Conservation (phyloP, 2,329 filamentous ascomycete species). For the Cladosporium oxysporum region DNA sequence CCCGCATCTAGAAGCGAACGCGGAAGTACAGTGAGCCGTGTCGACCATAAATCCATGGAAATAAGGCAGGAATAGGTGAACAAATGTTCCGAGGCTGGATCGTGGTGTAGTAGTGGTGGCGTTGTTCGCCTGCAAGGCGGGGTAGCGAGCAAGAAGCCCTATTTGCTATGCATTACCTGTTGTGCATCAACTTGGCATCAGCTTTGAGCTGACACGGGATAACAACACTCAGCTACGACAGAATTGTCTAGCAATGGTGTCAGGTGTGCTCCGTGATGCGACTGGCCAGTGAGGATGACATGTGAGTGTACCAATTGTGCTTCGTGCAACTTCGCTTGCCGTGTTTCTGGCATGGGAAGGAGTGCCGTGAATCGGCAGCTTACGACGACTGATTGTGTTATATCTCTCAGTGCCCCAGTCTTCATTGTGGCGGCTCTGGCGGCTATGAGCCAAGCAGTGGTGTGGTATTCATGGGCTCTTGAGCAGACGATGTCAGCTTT, state of each 20-base stretch:
- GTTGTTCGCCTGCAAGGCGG: not conserved
- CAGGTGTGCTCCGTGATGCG: not conserved
- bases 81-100: not conserved
- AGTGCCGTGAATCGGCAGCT: not conserved
- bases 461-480: not conserved
- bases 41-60: not conserved
- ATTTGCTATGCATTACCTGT: not conserved
- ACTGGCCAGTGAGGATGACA: not conserved
- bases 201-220: not conserved
- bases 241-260: not conserved
- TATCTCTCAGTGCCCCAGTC: not conserved
- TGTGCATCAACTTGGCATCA: not conserved
- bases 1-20: not conserved
- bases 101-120: not conserved
- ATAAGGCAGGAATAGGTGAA: not conserved
- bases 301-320: not conserved
- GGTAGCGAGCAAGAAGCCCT: not conserved
- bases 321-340: not conserved
- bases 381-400: not conserved
- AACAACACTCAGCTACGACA: not conserved
- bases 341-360: not conserved
- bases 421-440: not conserved
- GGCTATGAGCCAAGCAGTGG: not conserved
- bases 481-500: not conserved
- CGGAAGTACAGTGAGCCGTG: not conserved